Evolutionary conservation across 1,284 basidiomycete genomes (phyloP).

Genomic region (Ustilago hordei): DNA sequence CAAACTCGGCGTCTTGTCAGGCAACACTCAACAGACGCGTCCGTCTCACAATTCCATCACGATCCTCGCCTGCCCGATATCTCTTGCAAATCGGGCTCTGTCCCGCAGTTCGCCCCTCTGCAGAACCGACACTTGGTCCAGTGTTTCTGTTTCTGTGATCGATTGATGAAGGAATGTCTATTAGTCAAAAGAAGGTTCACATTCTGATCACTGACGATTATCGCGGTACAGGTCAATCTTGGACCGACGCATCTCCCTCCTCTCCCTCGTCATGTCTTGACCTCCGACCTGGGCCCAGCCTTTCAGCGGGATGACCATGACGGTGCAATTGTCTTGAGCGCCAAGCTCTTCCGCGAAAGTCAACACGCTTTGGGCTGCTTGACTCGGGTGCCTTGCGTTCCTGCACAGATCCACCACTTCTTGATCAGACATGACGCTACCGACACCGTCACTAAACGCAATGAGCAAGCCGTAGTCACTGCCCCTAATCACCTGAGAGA

Average conservation of each 20-base stretch:
- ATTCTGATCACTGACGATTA: conserved; percentile 40
- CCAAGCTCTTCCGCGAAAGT: conserved; percentile 89
- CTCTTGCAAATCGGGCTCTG: not conserved
- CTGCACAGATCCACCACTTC: conserved; percentile 92
- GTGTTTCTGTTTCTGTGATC: not conserved
- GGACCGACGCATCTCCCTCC: conserved; percentile 49
- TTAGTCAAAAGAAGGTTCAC: not conserved
- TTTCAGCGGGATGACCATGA: conserved; percentile 88
- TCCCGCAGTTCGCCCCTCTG: not conserved
- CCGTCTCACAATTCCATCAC: conserved; percentile 1
- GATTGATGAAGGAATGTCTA: conserved; percentile 6
- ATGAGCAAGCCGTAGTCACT: conserved; percentile 61
- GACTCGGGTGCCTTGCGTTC: conserved; percentile 78
- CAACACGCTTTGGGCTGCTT: conserved; percentile 85
- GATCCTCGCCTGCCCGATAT: not conserved
- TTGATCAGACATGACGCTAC: conserved; percentile 88
- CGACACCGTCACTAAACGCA: conserved; percentile 80
- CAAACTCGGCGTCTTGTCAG: conserved; percentile 6
- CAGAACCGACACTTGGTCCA: not conserved
- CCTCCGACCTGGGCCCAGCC: conserved; percentile 89
- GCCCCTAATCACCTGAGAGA: conserved; percentile 78
- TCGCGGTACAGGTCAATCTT: conserved; percentile 58
- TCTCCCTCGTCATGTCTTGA: conserved; percentile 78
- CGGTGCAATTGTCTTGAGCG: conserved; percentile 89
- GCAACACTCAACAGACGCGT: conserved; percentile 5